Conservation (phyloP, 495 filamentous ascomycete species). For the Podospora anserina region DNA sequence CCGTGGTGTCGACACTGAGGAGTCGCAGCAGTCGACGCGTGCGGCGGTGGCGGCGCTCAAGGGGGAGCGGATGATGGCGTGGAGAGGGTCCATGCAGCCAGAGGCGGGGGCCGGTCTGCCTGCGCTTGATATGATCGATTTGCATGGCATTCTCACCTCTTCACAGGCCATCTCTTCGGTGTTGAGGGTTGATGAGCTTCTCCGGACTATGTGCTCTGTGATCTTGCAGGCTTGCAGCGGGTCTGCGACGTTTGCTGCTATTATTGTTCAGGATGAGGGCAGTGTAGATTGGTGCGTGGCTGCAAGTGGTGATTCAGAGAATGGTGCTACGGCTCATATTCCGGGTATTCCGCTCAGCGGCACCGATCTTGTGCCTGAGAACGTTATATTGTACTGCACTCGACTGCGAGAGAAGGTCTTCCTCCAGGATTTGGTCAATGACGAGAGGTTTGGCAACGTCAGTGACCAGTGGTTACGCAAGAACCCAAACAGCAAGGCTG, state of each 20-base stretch:
- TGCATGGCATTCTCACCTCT: slow-evolving; percentile 81
- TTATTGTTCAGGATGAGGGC: slow-evolving; percentile 49
- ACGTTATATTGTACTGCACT: slow-evolving; percentile 76
- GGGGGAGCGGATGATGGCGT: slow-evolving; percentile 63
- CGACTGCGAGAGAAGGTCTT: slow-evolving; percentile 83
- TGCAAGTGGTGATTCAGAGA: slow-evolving; percentile 67
- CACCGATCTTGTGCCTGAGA: slow-evolving; percentile 61
- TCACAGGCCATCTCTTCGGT: slow-evolving; percentile 90
- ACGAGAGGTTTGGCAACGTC: slow-evolving; percentile 84
- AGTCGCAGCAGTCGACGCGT: slow-evolving; percentile 49
- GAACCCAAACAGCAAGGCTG: slow-evolving; percentile 68
- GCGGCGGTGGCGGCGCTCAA: slow-evolving; percentile 49
- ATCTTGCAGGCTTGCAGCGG: slow-evolving; percentile 82
- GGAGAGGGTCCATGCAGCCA: slow-evolving; percentile 51
- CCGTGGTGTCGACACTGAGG: slow-evolving; percentile 49
- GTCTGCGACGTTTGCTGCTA: slow-evolving; percentile 70
- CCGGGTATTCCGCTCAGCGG: slow-evolving; percentile 66
- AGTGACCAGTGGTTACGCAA: slow-evolving; percentile 63
- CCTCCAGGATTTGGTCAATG: slow-evolving; percentile 73
- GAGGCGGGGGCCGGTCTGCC: slow-evolving; percentile 51
- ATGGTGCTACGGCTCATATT: slow-evolving; percentile 58
- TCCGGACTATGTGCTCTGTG: slow-evolving; percentile 87
- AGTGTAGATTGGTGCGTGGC: slow-evolving; percentile 57
- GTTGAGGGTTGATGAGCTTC: slow-evolving; percentile 74
- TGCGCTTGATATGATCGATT: slow-evolving; percentile 76